Evolutionary conservation across 163 green algal species (phyloP), one percentile per base, ranked within the genome.

Genomic region (Smithsoniella earleae): DNA sequence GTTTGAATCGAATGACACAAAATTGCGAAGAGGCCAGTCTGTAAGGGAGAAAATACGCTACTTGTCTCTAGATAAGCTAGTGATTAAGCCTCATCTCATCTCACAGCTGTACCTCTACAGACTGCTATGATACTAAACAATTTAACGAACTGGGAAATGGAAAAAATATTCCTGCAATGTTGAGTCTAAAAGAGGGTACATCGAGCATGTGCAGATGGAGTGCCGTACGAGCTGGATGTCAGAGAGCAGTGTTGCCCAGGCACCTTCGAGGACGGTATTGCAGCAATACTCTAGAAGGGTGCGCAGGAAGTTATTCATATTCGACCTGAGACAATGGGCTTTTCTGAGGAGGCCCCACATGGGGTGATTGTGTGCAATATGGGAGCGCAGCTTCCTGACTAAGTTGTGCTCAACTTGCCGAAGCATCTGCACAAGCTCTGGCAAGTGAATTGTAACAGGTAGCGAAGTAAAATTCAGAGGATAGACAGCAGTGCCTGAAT

Each of bases 231-330:
- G 6, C 8, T 64, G 8, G 58, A 69, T 34, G 1, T 69, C 58
- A 1, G 18, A 20, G 16, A 28, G 20, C 5, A 69, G 18, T 6
- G 31, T 34, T 30, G 58, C 25, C 58, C 58, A 69, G 58, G 58
- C 58, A 33, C 58, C 58, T 34, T 69, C 58, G 25, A 69, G 18
- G 58, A 69, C 58, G 27, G 40, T 16, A 6, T 43, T 30, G 27
- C 22, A n/a, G 27, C 22, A 30, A 36, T 69, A 69, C 3, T 30
- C 58, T 5, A 30, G 58, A 30, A 69, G 58, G 58, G 40, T 30
- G 27, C 34, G 58, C 27, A 30, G 22, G 58, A 69, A 69, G 58
- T 31, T 34, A 33, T 34, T 69, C 58, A 69, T 69, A 33, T 69
- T 31, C n/a, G 31, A 30, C n/a, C 31, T 16, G n/a, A 69, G 58